Evolutionary conservation across 306 rosid genomes (phyloP).

Genomic region (Lotus japonicus): DNA sequence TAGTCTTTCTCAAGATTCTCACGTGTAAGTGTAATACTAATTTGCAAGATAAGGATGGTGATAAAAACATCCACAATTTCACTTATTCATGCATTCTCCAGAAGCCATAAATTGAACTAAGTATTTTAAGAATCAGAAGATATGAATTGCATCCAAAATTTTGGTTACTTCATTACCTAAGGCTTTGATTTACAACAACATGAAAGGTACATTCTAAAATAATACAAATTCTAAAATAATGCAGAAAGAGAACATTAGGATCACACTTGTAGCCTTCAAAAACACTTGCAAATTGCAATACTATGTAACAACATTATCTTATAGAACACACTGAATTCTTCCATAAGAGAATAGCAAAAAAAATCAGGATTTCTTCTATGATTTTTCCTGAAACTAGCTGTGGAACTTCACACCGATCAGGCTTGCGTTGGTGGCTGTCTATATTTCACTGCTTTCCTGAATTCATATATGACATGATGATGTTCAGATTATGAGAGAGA

Average conservation of each 20-base stretch:
- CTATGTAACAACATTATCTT: slow-evolving; percentile 28
- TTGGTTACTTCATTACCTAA: slow-evolving; percentile 35
- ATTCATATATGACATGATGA: slow-evolving; percentile 16
- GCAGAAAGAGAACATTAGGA: slow-evolving; percentile 2
- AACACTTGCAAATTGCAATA: slow-evolving; percentile 28
- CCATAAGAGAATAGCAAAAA: slow-evolving; percentile 24
- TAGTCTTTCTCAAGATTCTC: slow-evolving; percentile 40
- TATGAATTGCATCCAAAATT: slow-evolving; percentile 24
- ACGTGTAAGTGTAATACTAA: slow-evolving; percentile 29
- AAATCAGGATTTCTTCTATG: slow-evolving; percentile 30
- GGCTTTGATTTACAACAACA: slow-evolving; percentile 31
- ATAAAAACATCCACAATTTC: neutral
- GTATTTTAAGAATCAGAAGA: slow-evolving; percentile 11
- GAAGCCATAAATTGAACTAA: neutral
- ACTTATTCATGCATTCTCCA: neutral
- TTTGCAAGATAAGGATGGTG: slow-evolving; percentile 27
- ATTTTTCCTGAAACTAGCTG: slow-evolving; percentile 31
- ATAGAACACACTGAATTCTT: slow-evolving; percentile 30
- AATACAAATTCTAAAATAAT: neutral
- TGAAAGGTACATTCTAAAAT: slow-evolving; percentile 14
- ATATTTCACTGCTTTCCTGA: slow-evolving; percentile 72
- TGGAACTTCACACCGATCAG: slow-evolving; percentile 35
- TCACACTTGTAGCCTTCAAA: slow-evolving; percentile 30
- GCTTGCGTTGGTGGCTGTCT: slow-evolving; percentile 62
- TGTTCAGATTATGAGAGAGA: slow-evolving; percentile 4